These are phyloP conservation scores for Colletotrichum lupini DNA, from an alignment of 2,329 filamentous ascomycete species.

Conservation along the genomic window DNA sequence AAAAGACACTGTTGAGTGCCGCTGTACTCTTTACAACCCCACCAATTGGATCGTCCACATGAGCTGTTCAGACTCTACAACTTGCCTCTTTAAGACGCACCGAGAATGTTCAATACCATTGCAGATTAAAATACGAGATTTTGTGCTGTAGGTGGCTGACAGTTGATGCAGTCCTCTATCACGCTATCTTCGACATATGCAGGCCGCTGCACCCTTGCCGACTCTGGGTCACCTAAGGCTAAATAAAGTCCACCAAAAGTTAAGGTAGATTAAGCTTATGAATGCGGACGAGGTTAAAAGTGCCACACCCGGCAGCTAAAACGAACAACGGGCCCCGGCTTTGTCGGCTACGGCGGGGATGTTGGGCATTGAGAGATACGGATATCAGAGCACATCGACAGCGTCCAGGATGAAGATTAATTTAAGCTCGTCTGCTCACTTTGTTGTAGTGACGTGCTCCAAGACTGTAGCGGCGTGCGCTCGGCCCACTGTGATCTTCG, in stretches of 20 bases:
- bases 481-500: slow-evolving; percentile 17
- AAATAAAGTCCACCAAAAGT: background rate
- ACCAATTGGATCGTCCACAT: background rate
- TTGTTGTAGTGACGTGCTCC: slow-evolving; percentile 9
- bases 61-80: background rate
- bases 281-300: background rate
- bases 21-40: background rate
- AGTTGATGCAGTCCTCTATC: background rate
- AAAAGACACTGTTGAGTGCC: too few species aligned
- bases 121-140: background rate
- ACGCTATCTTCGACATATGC: background rate
- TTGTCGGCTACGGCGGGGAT: background rate
- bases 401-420: background rate
- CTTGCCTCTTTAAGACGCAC: background rate
- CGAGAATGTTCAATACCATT: background rate
- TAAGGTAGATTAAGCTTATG: background rate
- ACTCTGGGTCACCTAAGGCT: background rate
- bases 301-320: slow-evolving; percentile 10
- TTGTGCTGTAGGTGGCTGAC: background rate
- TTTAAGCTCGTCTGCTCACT: background rate
- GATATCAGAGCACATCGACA: slow-evolving; percentile 2
- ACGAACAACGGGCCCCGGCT: background rate
- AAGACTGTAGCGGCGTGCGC: background rate
- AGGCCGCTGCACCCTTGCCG: background rate
- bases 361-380: background rate